phyloP scores from a whole-genome alignment of 768 basidiomycete species.

The Termitomyces sp. region DNA sequence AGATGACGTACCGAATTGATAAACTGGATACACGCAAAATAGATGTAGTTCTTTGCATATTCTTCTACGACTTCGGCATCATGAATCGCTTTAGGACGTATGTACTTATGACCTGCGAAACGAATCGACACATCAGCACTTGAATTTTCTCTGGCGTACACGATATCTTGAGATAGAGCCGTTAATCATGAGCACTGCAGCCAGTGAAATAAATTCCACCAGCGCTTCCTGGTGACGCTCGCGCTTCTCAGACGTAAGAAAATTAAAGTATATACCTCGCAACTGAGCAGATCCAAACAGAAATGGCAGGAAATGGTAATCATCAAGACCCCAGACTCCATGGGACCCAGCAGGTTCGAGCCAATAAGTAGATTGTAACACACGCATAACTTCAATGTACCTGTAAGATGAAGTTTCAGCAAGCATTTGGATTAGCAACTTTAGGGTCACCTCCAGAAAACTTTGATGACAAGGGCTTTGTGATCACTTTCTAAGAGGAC shows the following conservation, averaged over 20 bases:
- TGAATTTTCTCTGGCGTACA: neutral
- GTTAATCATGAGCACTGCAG: no score
- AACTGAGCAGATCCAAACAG: constrained; percentile 82
- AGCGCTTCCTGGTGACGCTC: neutral
- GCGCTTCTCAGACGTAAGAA: no score
- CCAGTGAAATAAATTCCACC: neutral
- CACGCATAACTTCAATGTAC: constrained; percentile 77
- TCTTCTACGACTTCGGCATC: constrained; percentile 89
- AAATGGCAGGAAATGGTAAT: constrained; percentile 95
- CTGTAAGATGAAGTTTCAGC: constrained; percentile 43
- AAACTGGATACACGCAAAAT: constrained; percentile 92
- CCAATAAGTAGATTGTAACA: constrained; percentile 92
- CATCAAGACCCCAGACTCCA: constrained; percentile 96
- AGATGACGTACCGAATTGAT: constrained; percentile 75
- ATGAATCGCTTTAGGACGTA: constrained; percentile 89
- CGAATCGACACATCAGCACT: neutral
- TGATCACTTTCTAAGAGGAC: constrained; percentile 62
- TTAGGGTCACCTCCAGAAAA: constrained; percentile 77
- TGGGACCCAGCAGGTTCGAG: constrained; percentile 98
- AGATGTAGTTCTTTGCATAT: constrained; percentile 91
- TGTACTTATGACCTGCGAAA: constrained; percentile 72
- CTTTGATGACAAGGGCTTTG: constrained; percentile 66
- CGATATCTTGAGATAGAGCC: neutral
- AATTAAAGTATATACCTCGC: constrained; percentile 31
- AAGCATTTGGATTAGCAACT: neutral